Conservation (phyloP, 2,329 filamentous ascomycete genomes). For the Plenodomus biglobosus region DNA sequence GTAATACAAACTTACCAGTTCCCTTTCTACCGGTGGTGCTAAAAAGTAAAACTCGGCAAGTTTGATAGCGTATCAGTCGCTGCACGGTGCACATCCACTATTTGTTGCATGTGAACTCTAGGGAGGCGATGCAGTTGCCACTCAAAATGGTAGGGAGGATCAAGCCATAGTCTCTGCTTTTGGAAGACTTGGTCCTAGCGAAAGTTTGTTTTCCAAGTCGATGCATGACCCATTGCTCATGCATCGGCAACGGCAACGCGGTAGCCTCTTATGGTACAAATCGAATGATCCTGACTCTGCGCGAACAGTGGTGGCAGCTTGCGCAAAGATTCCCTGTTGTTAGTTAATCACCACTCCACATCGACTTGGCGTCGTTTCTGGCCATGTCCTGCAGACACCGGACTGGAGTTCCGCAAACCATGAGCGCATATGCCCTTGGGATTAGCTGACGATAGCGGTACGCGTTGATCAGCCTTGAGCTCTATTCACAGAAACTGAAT, state of each 20-base stretch:
- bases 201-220: conserved; percentile 14
- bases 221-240: conserved; percentile 11
- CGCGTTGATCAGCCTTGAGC: neutral
- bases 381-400: conserved; percentile 12
- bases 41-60: conserved; percentile 4
- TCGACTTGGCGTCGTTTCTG: conserved; percentile 35
- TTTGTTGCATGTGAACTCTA: conserved; percentile 16
- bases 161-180: conserved; percentile 15
- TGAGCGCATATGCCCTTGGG: conserved; percentile 5
- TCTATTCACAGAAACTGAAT: no score
- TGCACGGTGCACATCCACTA: conserved; percentile 10
- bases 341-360: conserved; percentile 20
- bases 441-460: neutral
- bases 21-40: conserved; percentile 7
- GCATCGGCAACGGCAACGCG: conserved; percentile 18
- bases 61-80: conserved; percentile 7
- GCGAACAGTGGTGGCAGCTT: conserved; percentile 20
- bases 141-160: conserved; percentile 10
- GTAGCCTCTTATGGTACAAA: conserved; percentile 20
- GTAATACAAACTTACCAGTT: conserved; percentile 1
- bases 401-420: conserved; percentile 16
- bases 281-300: conserved; percentile 23
- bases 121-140: conserved; percentile 16
- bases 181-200: conserved; percentile 13
- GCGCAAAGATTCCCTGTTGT: conserved; percentile 21